Conservation (phyloP, 495 filamentous ascomycete genomes). For the Trichoderma erinaceum region DNA sequence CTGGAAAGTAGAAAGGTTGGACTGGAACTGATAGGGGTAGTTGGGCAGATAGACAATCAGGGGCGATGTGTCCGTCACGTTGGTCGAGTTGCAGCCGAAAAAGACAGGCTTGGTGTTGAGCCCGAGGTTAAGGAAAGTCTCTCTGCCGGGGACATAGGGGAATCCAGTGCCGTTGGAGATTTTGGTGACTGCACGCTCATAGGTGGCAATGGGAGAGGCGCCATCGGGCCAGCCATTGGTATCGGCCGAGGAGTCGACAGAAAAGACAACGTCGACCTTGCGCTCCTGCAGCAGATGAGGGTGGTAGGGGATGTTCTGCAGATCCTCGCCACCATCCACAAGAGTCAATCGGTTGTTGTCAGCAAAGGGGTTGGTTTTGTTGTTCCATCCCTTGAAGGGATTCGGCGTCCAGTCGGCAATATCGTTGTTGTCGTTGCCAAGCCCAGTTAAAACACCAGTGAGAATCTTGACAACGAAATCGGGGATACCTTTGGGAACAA, state of each 20-base stretch:
- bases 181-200: conserved; percentile 58
- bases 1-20: conserved; percentile 71
- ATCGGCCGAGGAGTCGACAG: conserved; percentile 81
- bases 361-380: conserved; percentile 54
- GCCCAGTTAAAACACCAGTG: conserved; percentile 41
- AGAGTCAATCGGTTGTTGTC: conserved; percentile 56
- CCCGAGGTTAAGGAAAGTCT: conserved; percentile 82
- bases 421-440: conserved; percentile 60
- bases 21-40: conserved; percentile 63
- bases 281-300: conserved; percentile 78
- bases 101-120: conserved; percentile 84
- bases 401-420: conserved; percentile 80
- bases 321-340: conserved; percentile 81
- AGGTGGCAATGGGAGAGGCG: conserved; percentile 74
- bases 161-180: conserved; percentile 80
- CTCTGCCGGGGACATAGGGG: conserved; percentile 71
- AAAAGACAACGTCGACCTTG: conserved; percentile 84
- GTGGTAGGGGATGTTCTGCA: conserved; percentile 81
- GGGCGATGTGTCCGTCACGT: conserved; percentile 49
- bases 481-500: conserved; percentile 45
- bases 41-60: conserved; percentile 90
- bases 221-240: conserved; percentile 83
- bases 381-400: conserved; percentile 72
- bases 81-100: conserved; percentile 79
- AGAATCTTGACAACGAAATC: conserved; percentile 47